Evolutionary conservation across 2,329 filamentous ascomycete genomes (phyloP), one percentile per base, ranked within the genome.

Genomic region (Amauroascus verrucosus): DNA sequence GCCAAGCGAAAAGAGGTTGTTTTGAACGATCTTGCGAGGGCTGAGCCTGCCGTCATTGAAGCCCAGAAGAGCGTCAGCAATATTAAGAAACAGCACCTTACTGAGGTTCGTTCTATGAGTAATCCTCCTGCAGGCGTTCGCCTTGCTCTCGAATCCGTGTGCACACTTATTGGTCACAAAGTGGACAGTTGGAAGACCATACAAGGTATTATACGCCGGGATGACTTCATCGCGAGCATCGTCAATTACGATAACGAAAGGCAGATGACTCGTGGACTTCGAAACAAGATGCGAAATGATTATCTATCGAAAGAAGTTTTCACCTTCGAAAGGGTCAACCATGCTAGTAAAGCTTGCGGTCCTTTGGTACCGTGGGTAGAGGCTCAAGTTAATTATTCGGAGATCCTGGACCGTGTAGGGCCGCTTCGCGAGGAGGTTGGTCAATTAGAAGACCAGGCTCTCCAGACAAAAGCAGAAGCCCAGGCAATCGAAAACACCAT

Each of bases 181-280:
- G 84, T 88, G 56, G 81, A 84, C 55, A 88, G 86, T 65, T 98
- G 93, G 93, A 95, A 90, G 74, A 83, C 82, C 11, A 88, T 97
- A 56, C 86, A 94, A 68, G 84, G 80, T 50, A 86, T 97, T 57
- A 83, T 98, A 56, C 87, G 91, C 63, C 82, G 83, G 54, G 93
- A 97, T 64, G 91, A 97, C 66, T 98, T 98, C 71, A 97, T 98
- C 70, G 87, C 89, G 47, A 96, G 88, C 71, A 98, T 98, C 64
- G 86, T 97, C 69, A 89, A 88, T 68, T 98, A 96, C 65, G 87
- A 96, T 75, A 98, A 96, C 64, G 90, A 93, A 70, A 84, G 78
- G 67, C 85, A 93, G 69, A 97, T 98, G 91, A 98, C 91, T 14
- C 85, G 82, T 63, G 72, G 75, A 24, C 78, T 93, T 60, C 81